These are phyloP conservation scores for Aphanomyces euteiches DNA, from an alignment of 352 stramenopile genomes.

Conservation along the genomic window DNA sequence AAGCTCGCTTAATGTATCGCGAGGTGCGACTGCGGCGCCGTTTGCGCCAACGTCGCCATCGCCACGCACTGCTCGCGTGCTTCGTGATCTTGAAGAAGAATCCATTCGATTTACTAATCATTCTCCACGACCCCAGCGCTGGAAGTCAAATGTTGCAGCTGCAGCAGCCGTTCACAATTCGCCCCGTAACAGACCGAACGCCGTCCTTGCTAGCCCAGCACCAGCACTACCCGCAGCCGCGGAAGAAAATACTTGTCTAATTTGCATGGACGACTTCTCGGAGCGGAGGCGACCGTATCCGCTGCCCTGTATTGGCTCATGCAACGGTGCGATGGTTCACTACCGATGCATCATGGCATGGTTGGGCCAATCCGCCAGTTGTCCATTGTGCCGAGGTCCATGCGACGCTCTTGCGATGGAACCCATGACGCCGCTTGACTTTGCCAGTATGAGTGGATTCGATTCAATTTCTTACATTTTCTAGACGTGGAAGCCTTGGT, in stretches of 20 bases:
- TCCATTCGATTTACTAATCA: conserved; percentile 1
- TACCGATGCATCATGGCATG: conserved; percentile 88
- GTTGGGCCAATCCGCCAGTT: conserved; percentile 79
- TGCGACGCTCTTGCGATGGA: conserved; percentile 80
- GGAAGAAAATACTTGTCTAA: conserved; percentile 51
- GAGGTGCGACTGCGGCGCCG: background rate
- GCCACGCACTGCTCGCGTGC: conserved; percentile 3
- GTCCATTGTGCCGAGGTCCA: conserved; percentile 69
- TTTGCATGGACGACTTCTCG: conserved; percentile 89
- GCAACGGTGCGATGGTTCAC: conserved; percentile 75
- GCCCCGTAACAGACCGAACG: background rate
- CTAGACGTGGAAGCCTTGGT: conserved; percentile 72
- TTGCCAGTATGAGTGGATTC: conserved; percentile 31
- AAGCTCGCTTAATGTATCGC: too few species aligned
- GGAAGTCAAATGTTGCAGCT: conserved; percentile 2
- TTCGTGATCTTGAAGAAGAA: conserved; percentile 25
- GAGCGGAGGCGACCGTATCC: conserved; percentile 76
- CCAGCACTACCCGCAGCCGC: background rate
- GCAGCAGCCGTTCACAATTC: conserved; percentile 26
- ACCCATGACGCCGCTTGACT: conserved; percentile 76
- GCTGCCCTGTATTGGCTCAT: conserved; percentile 72
- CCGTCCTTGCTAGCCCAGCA: background rate
- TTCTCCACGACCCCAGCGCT: conserved; percentile 16
- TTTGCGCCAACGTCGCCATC: background rate
- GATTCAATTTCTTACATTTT: background rate